Evolutionary conservation across 257 asterid genomes (phyloP).

Genomic region (Solanum chaucha): DNA sequence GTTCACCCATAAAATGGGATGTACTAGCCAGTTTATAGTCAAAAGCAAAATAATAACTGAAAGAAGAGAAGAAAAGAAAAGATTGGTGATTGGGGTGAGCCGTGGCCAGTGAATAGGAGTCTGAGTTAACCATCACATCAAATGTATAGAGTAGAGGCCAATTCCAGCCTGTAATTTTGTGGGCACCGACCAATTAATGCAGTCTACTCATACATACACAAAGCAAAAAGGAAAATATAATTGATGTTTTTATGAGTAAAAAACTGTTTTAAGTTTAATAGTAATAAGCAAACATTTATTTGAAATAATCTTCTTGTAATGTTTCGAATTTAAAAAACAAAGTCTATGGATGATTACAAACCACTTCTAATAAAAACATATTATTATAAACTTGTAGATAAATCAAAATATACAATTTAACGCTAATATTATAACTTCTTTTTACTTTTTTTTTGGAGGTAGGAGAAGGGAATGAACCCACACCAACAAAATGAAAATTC

Average conservation of each 20-base stretch:
- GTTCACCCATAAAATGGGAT: background rate
- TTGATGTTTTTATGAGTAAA: background rate
- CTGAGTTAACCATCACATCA: background rate
- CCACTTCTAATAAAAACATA: constrained; percentile 19
- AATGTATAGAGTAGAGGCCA: background rate
- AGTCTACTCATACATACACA: background rate
- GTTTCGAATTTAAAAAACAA: background rate
- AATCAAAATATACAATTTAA: background rate
- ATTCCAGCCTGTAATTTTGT: background rate
- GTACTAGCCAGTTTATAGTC: background rate
- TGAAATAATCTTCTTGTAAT: background rate
- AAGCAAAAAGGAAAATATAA: background rate
- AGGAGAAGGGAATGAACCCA: background rate
- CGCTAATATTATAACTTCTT: background rate
- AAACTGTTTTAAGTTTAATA: too few relatives aligned
- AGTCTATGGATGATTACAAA: background rate
- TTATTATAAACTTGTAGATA: background rate
- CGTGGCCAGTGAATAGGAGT: background rate
- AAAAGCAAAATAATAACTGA: background rate
- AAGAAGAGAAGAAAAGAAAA: background rate
- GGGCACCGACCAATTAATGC: background rate
- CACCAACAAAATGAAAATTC: background rate
- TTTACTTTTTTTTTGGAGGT: background rate
- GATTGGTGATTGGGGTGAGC: background rate
- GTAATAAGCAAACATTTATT: background rate